A percentile compares a stretch with the other conserved stretches of the same genome.
These are phyloP conservation scores for Komagataella pastoris DNA, from an alignment of 805 yeast species.

Conservation along the genomic window DNA sequence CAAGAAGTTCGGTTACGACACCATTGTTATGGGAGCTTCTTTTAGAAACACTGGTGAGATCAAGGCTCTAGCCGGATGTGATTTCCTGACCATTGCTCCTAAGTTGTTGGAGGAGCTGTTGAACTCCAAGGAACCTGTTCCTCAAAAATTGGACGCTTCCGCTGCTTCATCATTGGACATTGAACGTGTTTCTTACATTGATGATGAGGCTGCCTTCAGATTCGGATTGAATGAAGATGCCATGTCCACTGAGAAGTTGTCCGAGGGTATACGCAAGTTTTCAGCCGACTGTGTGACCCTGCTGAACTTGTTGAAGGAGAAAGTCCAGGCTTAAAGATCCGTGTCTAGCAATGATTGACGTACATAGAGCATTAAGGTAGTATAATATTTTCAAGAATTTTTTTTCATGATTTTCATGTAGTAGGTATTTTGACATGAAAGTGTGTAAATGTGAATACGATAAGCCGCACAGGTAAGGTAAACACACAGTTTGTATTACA, in stretches of 20 bases:
- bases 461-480: background rate
- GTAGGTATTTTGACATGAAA: background rate
- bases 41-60: conserved; percentile 96
- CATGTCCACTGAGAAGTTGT: conserved; percentile 95
- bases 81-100: conserved; percentile 92
- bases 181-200: conserved; percentile 66
- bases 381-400: too few species aligned
- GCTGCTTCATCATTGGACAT: conserved; percentile 41
- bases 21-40: conserved; percentile 99
- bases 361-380: background rate
- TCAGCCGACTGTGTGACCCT: conserved; percentile 86
- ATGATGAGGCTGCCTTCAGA: conserved; percentile 86
- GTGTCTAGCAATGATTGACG: background rate
- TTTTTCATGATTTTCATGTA: too few species aligned
- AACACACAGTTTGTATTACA: background rate
- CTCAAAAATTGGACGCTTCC: conserved; percentile 64
- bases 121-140: conserved; percentile 68
- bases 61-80: conserved; percentile 94
- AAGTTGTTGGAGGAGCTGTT: conserved; percentile 76
- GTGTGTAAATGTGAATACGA: background rate
- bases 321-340: conserved; percentile 15
- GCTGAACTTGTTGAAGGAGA: conserved; percentile 48
- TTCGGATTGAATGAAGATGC: conserved; percentile 87
- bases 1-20: conserved; percentile 91
- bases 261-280: conserved; percentile 97